Percentiles rank a stretch among this genome's conserved stretches.
phyloP scores from a whole-genome alignment of 208 protist species.

The Trypanosoma theileri region DNA sequence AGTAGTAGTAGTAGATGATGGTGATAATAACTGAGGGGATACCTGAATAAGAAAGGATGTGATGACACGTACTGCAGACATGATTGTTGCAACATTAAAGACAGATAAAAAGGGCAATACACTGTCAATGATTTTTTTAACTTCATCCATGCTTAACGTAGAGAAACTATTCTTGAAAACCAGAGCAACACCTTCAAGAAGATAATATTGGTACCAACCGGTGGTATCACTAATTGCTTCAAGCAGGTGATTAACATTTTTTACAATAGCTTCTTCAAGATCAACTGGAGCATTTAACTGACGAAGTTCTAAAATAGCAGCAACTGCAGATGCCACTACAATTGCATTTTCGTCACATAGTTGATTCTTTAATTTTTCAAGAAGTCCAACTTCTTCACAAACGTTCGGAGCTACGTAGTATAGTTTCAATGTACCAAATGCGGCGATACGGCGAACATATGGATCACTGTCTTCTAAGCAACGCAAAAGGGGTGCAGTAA shows the following conservation, averaged over 20 bases:
- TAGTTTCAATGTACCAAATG: slow-evolving; percentile 96
- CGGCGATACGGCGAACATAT: slow-evolving; percentile 99
- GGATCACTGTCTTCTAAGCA: slow-evolving; percentile 95
- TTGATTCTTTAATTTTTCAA: slow-evolving; percentile 89
- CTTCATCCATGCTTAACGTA: neutral
- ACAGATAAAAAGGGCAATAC: slow-evolving; percentile 94
- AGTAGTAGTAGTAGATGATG: neutral
- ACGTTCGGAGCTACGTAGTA: slow-evolving; percentile 93
- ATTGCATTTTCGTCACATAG: slow-evolving; percentile 97
- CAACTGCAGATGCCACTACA: slow-evolving; percentile 96
- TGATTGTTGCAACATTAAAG: slow-evolving; percentile 95
- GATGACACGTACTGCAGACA: slow-evolving; percentile 92
- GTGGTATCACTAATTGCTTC: slow-evolving; percentile 90
- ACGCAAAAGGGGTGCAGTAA: slow-evolving; percentile 92
- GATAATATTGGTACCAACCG: slow-evolving; percentile 97
- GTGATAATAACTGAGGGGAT: slow-evolving; percentile 16
- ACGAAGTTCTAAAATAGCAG: slow-evolving; percentile 81
- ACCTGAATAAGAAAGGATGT: slow-evolving; percentile 55
- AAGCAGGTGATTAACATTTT: slow-evolving; percentile 88
- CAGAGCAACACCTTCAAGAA: slow-evolving; percentile 93
- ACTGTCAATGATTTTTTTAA: slow-evolving; percentile 30
- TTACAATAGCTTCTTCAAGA: slow-evolving; percentile 40
- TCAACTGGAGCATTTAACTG: slow-evolving; percentile 35
- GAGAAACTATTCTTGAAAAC: slow-evolving; percentile 9
- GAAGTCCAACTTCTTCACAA: slow-evolving; percentile 84